Evolutionary conservation across 257 asterid genomes (phyloP), one percentile per base, ranked within the genome.

Genomic region (Ilex asprella): DNA sequence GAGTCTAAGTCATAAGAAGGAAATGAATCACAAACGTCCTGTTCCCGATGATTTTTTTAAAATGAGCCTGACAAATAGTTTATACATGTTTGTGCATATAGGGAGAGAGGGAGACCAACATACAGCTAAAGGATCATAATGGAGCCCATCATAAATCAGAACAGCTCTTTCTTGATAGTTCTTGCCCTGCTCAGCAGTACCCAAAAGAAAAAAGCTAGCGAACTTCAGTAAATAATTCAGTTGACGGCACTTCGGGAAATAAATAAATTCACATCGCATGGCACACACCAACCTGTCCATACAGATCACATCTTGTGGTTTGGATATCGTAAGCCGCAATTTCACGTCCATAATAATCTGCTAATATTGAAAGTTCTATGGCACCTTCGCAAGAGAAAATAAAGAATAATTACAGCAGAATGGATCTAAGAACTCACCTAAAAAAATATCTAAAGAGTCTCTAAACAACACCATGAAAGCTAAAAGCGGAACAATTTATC

Each of bases 301-400:
- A 93, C 77, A 93, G 41, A 81, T 89, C 97, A 77, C 99, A 93
- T 67, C 99, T 82, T 11, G 87, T 71, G 68, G 95, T 93, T 69
- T 93, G 99, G 62, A 89, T 93, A 77, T 89, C 99, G 67, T 87
- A 93, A 47, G 97, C 99, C 39, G 95, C 96, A 63, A 93, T 85
- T 84, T 93, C 99, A 50, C 92, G 86, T 46, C 85, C 87, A 63
- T 84, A 93, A 65, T 75, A 73, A 16, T 89, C 87, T 5, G 95
- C 78, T 76, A 93, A 66, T 79, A 93, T 89, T 49, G 97, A 82
- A 50, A 93, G 90, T 82, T 93, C 99, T 60, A 93, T 93, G 31
- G 94, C 99, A 75, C 99, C 99, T 92, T 70, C 30, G 35, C 70
- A 53, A 62, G 54, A 76, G 39, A 59, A 14, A 30, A 67, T 54